Percentiles rank a stretch among this genome's conserved stretches.
Conservation (phyloP, 192 early-diverging fungal species). For the Funneliformis geosporum region DNA sequence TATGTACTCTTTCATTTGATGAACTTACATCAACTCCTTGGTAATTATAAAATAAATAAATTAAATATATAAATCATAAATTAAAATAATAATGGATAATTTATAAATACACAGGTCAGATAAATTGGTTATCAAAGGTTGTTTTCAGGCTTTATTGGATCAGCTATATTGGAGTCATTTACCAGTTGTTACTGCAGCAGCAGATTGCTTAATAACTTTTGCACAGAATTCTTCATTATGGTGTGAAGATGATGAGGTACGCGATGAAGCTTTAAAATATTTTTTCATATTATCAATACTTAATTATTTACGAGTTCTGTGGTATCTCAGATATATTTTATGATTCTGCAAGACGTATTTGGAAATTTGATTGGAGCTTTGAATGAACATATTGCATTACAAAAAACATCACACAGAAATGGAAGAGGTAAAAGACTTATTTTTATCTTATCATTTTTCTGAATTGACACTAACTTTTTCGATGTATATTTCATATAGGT, state of each 20-base stretch:
- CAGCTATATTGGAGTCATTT: slow-evolving; percentile 65
- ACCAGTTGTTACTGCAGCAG: slow-evolving; percentile 60
- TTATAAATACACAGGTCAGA: slow-evolving; percentile 4
- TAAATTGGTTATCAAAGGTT: slow-evolving; percentile 54
- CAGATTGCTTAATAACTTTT: slow-evolving; percentile 64
- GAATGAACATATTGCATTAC: slow-evolving; percentile 64
- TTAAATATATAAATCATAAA: background rate
- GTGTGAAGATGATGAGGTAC: slow-evolving; percentile 59
- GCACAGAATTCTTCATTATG: slow-evolving; percentile 57
- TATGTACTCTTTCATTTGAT: slow-evolving; percentile 38
- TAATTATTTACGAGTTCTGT: slow-evolving; percentile 8
- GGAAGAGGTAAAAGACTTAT: slow-evolving; percentile 37
- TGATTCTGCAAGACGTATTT: slow-evolving; percentile 59
- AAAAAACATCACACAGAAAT: slow-evolving; percentile 40
- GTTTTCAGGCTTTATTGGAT: slow-evolving; percentile 63
- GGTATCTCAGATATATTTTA: slow-evolving; percentile 33
- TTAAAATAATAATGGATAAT: background rate
- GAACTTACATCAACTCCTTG: slow-evolving; percentile 36
- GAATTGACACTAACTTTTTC: background rate
- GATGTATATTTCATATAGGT: slow-evolving; percentile 36
- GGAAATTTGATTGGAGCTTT: slow-evolving; percentile 68
- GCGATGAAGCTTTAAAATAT: slow-evolving; percentile 6
- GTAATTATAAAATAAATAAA: slow-evolving; percentile 31
- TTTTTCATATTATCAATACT: background rate
- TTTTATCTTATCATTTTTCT: background rate